Evolutionary conservation across 2,329 filamentous ascomycete genomes (phyloP).

Genomic region (Diplodia scrobiculata): DNA sequence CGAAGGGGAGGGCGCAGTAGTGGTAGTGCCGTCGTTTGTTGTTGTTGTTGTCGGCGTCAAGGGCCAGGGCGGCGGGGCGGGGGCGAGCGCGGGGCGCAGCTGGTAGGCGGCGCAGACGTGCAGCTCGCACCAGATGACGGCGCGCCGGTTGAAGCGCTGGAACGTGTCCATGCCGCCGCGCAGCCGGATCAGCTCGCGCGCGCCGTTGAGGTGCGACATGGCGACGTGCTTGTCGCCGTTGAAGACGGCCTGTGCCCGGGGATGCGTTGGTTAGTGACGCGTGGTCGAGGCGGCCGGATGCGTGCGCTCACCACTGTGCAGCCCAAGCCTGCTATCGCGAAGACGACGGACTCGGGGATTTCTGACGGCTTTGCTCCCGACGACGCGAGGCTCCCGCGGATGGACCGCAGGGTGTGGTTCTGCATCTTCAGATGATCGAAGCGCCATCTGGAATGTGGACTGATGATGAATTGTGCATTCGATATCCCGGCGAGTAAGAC

Average conservation of each 20-base stretch:
- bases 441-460: background rate
- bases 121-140: background rate
- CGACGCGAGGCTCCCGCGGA: background rate
- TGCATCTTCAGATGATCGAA: background rate
- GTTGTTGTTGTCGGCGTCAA: too few species aligned
- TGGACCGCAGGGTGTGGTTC: background rate
- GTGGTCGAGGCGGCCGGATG: too few species aligned
- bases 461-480: background rate
- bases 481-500: background rate
- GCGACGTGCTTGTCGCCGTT: background rate
- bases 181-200: background rate
- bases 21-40: too few species aligned
- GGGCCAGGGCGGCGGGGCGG: too few species aligned
- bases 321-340: background rate
- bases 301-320: background rate
- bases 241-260: background rate
- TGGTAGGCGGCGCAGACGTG: background rate
- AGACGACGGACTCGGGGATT: background rate
- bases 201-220: background rate
- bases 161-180: background rate
- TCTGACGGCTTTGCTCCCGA: background rate
- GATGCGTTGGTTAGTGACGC: background rate
- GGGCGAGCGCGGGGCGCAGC: background rate
- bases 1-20: too few species aligned
- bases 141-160: background rate